Conservation (phyloP, 352 stramenopile genomes). For the Phytophthora capsici region DNA sequence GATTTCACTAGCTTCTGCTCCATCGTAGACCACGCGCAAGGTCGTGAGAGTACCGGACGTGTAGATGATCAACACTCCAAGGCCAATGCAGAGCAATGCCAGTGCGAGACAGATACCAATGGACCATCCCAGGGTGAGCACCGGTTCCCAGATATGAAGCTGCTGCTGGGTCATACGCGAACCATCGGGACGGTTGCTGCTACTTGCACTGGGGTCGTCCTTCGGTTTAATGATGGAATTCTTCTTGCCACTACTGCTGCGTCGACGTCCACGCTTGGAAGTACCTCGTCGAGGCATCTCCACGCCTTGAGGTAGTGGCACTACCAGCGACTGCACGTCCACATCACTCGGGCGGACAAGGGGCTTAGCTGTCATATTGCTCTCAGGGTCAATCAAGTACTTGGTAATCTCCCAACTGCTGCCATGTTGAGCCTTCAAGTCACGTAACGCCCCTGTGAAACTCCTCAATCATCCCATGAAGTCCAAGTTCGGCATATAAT, state of each 20-base stretch:
- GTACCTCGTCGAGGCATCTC: conserved; percentile 25
- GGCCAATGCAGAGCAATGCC: conserved; percentile 43
- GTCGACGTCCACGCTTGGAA: conserved; percentile 20
- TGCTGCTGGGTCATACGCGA: conserved; percentile 73
- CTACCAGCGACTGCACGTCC: conserved; percentile 34
- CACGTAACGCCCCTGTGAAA: conserved; percentile 20
- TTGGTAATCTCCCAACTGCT: conserved; percentile 20
- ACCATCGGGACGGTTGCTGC: conserved; percentile 55
- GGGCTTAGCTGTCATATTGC: conserved; percentile 35
- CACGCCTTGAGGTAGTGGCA: conserved; percentile 26
- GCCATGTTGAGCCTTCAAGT: conserved; percentile 8
- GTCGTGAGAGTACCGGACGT: conserved; percentile 58
- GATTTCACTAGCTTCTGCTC: conserved; percentile 20
- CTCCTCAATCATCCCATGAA: conserved; percentile 11
- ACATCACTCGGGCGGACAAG: conserved; percentile 41
- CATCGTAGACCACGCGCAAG: conserved; percentile 72
- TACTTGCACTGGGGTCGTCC: conserved; percentile 17
- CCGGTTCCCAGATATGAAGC: conserved; percentile 74
- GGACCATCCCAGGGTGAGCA: conserved; percentile 71
- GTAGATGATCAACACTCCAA: conserved; percentile 58
- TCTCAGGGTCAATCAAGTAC: neutral
- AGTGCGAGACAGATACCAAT: conserved; percentile 62
- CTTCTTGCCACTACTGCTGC: conserved; percentile 28
- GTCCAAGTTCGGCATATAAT: conserved; percentile 6
- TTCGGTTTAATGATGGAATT: conserved; percentile 3